Evolutionary conservation across 306 rosid genomes (phyloP).

Genomic region (Urtica urens): DNA sequence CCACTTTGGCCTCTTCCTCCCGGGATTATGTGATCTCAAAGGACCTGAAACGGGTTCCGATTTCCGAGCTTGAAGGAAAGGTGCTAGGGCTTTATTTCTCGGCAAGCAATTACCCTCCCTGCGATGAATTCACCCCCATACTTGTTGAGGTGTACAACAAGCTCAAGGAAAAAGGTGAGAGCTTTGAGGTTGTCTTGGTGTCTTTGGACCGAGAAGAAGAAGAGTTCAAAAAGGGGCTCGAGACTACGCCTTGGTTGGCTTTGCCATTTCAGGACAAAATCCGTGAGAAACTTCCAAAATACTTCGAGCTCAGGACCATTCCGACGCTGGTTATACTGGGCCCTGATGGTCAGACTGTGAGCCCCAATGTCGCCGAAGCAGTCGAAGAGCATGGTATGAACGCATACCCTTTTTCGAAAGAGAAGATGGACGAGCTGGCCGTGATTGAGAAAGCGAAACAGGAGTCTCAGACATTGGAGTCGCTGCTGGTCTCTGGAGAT

Average conservation of each 20-base stretch:
- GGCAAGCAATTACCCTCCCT: conserved; percentile 24
- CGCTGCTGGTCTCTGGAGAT: too few relatives aligned
- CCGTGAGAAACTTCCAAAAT: conserved; percentile 15
- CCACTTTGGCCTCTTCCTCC: conserved; percentile 29
- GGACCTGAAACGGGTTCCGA: conserved; percentile 27
- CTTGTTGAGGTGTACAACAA: conserved; percentile 24
- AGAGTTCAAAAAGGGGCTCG: conserved; percentile 13
- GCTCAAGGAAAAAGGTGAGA: conserved; percentile 30
- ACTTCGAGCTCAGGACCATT: conserved; percentile 20
- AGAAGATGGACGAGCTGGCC: conserved; percentile 21
- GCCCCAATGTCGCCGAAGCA: conserved; percentile 16
- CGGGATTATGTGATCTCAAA: conserved; percentile 29
- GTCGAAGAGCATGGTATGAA: conserved; percentile 31
- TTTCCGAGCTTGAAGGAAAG: conserved; percentile 24
- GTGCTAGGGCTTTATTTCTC: too few relatives aligned
- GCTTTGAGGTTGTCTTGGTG: conserved; percentile 36
- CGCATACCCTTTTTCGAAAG: conserved; percentile 30
- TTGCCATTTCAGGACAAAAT: conserved; percentile 32
- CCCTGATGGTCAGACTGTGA: conserved; percentile 30
- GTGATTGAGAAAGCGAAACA: conserved; percentile 9
- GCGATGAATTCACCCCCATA: neutral
- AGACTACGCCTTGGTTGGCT: conserved; percentile 33
- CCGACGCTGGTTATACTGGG: conserved; percentile 33
- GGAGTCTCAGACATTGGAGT: too few relatives aligned
- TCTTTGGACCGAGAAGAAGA: conserved; percentile 8